Evolutionary conservation across 306 rosid genomes (phyloP), one percentile per base, ranked within the genome.

Genomic region (Hylodesmum podocarpum): DNA sequence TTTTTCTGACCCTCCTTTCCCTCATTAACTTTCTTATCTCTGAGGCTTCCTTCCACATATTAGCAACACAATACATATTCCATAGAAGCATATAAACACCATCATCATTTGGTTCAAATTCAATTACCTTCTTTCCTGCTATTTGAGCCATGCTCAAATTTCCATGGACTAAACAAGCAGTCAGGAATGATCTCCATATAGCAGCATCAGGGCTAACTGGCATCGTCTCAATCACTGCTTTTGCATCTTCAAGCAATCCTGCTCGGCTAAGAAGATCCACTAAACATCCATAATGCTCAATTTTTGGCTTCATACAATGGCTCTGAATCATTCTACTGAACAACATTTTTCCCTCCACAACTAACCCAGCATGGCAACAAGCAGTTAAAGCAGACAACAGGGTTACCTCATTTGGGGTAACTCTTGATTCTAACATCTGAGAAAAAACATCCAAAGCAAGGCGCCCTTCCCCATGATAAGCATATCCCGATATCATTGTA

Each of bases 1-100:
- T 71, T 71, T 68, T 80, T 39, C 44, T 64, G 53, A 64, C 31
- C 59, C 66, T 72, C 25, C 39, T 25, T 51, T n/a, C 33, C 59
- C 43, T 64, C 68, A 80, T 64, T 40, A 15, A 22, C 70, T 49
- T 71, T 66, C 78, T 79, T 62, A 79, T n/a, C 34, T 71, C 58
- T 9, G 53, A 71, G 25, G 73, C 78, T 39, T 79, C 78, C 25
- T 71, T 71, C 83, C 83, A 71, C 83, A 70, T 79, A 37, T 69
- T 70, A 19, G 76, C 70, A 21, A 67, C 70, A 46, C 16, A 58
- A 46, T 33, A 78, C 33, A 47, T 39, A 78, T 58, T 78, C 76
- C 82, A 78, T 6, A 70, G 44, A 70, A 78, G 78, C 63, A 70
- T 47, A 29, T 51, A 51, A 50, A 79, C 51, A 2, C 83, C 78